phyloP scores from a whole-genome alignment of 129 eudicot species.

The Apium graveolens region DNA sequence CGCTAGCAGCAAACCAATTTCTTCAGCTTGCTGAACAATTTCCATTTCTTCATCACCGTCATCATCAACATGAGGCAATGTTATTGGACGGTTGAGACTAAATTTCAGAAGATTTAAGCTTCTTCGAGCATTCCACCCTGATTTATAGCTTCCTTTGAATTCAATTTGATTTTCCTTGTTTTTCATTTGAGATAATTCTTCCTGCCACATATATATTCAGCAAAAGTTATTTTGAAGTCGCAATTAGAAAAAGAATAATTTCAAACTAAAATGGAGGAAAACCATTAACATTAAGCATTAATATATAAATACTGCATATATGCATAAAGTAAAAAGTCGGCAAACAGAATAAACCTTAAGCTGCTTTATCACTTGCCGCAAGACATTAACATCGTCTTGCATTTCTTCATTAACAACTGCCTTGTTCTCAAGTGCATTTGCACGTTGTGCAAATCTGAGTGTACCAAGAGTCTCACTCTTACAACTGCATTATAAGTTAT shows the following conservation, averaged over 20 bases:
- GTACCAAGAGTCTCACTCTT: constrained; percentile 92
- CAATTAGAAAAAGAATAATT: neutral
- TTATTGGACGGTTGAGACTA: constrained; percentile 82
- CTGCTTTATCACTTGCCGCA: constrained; percentile 75
- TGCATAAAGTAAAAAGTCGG: neutral
- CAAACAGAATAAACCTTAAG: constrained; percentile 38
- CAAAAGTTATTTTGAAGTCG: neutral
- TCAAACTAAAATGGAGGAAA: neutral
- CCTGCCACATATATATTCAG: constrained; percentile 31
- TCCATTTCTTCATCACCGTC: constrained; percentile 93
- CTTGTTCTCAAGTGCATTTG: constrained; percentile 89
- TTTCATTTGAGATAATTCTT: constrained; percentile 73
- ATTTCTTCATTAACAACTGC: constrained; percentile 86
- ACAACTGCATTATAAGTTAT: constrained; percentile 47
- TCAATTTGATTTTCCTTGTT: constrained; percentile 41
- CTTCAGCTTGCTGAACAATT: constrained; percentile 57
- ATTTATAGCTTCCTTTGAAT: constrained; percentile 44
- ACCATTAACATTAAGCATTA: neutral
- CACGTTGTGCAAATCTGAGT: constrained; percentile 92
- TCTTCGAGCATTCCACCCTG: constrained; percentile 90
- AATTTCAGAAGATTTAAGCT: constrained; percentile 82
- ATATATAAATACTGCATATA: too few relatives aligned
- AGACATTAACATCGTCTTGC: constrained; percentile 84
- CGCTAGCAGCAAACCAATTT: constrained; percentile 19
- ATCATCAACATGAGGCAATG: constrained; percentile 51